Percentiles rank a stretch among this genome's conserved stretches.
These are phyloP conservation scores for Chrysanthemum seticuspe DNA, from an alignment of 129 eudicot genomes.

Conservation along the genomic window DNA sequence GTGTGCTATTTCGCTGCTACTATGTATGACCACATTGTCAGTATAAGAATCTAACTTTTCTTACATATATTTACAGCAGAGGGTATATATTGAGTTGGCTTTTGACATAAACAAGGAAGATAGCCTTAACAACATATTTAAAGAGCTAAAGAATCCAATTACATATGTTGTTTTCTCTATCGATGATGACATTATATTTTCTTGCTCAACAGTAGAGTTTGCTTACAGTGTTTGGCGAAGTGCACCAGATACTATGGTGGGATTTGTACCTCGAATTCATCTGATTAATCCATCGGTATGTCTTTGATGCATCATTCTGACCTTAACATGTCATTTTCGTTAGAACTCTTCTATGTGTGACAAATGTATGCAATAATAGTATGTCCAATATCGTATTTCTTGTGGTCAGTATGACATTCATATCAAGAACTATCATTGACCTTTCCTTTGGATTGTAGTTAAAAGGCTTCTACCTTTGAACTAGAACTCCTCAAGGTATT, in stretches of 20 bases:
- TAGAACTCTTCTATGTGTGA: not conserved
- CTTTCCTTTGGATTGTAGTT: too few species aligned
- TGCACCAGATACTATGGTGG: slow-evolving; percentile 91
- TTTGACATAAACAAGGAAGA: slow-evolving; percentile 81
- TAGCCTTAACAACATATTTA: slow-evolving; percentile 82
- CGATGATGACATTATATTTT: slow-evolving; percentile 79
- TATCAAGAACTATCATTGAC: too few species aligned
- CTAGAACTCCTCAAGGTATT: slow-evolving; percentile 3
- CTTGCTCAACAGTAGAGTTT: slow-evolving; percentile 77
- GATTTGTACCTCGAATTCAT: slow-evolving; percentile 84
- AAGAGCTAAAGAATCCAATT: slow-evolving; percentile 65
- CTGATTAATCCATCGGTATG: slow-evolving; percentile 65
- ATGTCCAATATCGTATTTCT: too few species aligned
- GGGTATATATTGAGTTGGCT: slow-evolving; percentile 38
- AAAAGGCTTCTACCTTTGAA: not conserved
- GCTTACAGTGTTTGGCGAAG: slow-evolving; percentile 77
- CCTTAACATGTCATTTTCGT: not conserved
- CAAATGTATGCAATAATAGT: too few species aligned
- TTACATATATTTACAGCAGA: too few species aligned
- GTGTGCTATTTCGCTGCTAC: too few species aligned
- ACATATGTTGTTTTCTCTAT: slow-evolving; percentile 78
- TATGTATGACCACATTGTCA: too few species aligned
- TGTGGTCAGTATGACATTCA: too few species aligned
- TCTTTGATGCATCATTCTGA: slow-evolving; percentile 7
- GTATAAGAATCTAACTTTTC: too few species aligned